Evolutionary conservation across 2,329 filamentous ascomycete species (phyloP).

Genomic region (Amylocarpus encephaloides): DNA sequence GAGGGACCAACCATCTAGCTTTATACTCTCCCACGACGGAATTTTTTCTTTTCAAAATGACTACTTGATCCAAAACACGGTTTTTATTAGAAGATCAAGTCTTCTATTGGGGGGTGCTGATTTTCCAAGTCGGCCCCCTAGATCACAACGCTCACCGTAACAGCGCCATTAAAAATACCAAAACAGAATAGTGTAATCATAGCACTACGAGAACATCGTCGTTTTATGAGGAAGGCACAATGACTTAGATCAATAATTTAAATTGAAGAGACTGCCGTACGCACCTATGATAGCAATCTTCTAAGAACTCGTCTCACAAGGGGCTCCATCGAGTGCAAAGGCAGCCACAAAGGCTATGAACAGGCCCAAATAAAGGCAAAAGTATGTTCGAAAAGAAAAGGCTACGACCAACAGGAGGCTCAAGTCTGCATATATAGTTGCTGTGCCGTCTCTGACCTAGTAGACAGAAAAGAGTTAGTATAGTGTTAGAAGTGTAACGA

Average conservation of each 20-base stretch:
- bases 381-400: constrained; percentile 18
- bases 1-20: no score
- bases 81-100: neutral
- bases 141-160: no score
- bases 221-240: neutral
- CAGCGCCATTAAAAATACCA: no score
- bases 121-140: no score
- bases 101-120: no score
- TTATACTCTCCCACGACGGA: neutral
- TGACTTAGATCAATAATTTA: neutral
- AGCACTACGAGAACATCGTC: neutral
- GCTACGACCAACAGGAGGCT: constrained; percentile 19
- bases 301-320: constrained; percentile 14
- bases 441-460: neutral
- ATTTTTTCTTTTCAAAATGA: no score
- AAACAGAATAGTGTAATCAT: neutral
- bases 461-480: no score
- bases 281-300: constrained; percentile 32
- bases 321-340: constrained; percentile 11
- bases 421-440: constrained; percentile 24
- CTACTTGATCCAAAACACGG: neutral
- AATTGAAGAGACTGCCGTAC: constrained; percentile 6
- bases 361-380: constrained; percentile 29
- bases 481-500: no score
- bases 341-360: constrained; percentile 21